Evolutionary conservation across 2,329 filamentous ascomycete genomes (phyloP).

Genomic region (Fusarium sororula): DNA sequence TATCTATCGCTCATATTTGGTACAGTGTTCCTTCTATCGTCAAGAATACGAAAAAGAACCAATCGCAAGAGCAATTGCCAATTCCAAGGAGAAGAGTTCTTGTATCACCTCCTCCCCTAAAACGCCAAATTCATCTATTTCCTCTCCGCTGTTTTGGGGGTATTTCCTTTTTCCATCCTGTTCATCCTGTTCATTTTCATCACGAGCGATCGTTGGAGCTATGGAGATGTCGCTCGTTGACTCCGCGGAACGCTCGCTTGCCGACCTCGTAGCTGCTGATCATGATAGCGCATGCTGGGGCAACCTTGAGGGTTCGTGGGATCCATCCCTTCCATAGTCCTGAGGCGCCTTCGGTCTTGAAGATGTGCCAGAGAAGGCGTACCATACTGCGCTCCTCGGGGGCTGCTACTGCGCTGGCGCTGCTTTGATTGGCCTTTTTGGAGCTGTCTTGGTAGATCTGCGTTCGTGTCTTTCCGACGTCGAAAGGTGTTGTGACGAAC

Average conservation of each 20-base stretch:
- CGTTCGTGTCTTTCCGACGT: slow-evolving; percentile 95
- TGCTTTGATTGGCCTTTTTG: slow-evolving; percentile 14
- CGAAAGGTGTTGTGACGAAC: slow-evolving; percentile 91
- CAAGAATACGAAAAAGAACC: background rate
- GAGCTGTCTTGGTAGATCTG: slow-evolving; percentile 77
- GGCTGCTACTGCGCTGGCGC: slow-evolving; percentile 49
- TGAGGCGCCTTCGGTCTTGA: slow-evolving; percentile 79
- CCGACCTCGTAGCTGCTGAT: slow-evolving; percentile 97
- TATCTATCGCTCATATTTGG: slow-evolving; percentile 36
- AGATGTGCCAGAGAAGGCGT: slow-evolving; percentile 89
- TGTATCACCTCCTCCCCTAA: slow-evolving; percentile 6
- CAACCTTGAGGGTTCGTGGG: slow-evolving; percentile 90
- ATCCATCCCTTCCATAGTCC: slow-evolving; percentile 94
- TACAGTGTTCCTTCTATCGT: slow-evolving; percentile 31
- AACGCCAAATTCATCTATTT: slow-evolving; percentile 36
- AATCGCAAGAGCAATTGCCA: background rate
- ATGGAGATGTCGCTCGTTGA: slow-evolving; percentile 65
- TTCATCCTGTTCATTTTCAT: background rate
- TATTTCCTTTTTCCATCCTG: slow-evolving; percentile 16
- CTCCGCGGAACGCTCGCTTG: slow-evolving; percentile 82
- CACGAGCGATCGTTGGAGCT: slow-evolving; percentile 13
- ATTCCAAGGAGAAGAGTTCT: slow-evolving; percentile 29
- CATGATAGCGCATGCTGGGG: slow-evolving; percentile 98
- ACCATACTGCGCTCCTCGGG: slow-evolving; percentile 84
- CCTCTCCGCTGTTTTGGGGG: slow-evolving; percentile 1